Conservation (phyloP, 306 rosid genomes). For the Quercus gilva region DNA sequence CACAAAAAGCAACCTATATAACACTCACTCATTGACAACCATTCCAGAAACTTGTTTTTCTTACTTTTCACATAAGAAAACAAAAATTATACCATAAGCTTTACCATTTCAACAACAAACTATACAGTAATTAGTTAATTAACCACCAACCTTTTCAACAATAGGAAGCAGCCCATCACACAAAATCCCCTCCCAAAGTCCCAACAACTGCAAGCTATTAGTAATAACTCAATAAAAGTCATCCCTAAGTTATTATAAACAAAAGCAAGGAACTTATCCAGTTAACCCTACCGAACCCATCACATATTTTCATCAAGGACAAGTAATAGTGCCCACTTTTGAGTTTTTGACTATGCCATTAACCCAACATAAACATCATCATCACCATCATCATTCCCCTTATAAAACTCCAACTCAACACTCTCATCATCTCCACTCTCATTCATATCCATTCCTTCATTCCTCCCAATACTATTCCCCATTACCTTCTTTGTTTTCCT, state of each 20-base stretch:
- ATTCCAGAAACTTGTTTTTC: neutral
- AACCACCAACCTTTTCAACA: too few relatives aligned
- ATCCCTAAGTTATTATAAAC: neutral
- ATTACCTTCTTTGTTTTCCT: slow-evolving; percentile 14
- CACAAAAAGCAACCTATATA: neutral
- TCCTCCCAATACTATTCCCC: slow-evolving; percentile 15
- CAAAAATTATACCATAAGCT: neutral
- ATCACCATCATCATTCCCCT: slow-evolving; percentile 18
- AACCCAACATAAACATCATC: slow-evolving; percentile 46
- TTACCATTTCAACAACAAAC: neutral
- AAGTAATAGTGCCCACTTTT: neutral
- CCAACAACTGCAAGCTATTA: neutral
- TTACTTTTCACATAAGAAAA: neutral
- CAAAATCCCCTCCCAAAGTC: neutral
- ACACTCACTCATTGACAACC: neutral
- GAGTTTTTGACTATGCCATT: neutral
- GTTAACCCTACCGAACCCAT: neutral
- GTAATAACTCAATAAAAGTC: neutral
- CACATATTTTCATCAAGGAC: slow-evolving; percentile 6
- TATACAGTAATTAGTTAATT: neutral
- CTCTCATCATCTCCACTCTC: slow-evolving; percentile 13
- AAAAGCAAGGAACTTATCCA: neutral
- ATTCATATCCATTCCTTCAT: neutral
- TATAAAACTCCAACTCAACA: slow-evolving; percentile 24
- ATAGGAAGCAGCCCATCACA: neutral